Base-by-base conservation (phyloP, 345 rosid species). In the Brassica rapa region DNA sequence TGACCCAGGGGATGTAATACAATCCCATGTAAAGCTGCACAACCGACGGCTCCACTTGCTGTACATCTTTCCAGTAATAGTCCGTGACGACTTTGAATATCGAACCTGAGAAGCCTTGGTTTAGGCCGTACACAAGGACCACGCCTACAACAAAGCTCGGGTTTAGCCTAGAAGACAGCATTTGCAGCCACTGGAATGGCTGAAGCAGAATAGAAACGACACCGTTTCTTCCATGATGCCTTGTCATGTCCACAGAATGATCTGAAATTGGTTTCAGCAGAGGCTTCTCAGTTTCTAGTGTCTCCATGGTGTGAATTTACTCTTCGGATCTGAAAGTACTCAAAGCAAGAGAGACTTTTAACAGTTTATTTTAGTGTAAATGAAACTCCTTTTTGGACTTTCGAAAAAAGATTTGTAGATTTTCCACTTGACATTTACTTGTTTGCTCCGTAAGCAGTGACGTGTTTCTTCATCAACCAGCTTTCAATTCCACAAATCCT, bases 1-100 rank as follows among this genome's bases (percentile, higher is more conserved):
- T 79, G 69, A 91, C 68, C 94, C 94, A 92, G 15, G 96, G 96
- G 35, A 90, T 85, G 80, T 88, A 90, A 80, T 90, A 92, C 10
- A 90, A 46, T 23, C 96, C 94, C 30, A 83, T 82, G 85, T 88
- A 92, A 49, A 92, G 76, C 80, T 90, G 97, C 69, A 92, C 90
- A 67, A 73, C 69, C 0, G 97, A 89, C 37, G 97, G 97, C 81
- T 90, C 86, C 30, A 92, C 84, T 74, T 82, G 84, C 76, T 89
- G 96, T 16, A 90, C 92, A 75, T 90, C 94, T 84, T 91, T 89
- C 94, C 92, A 90, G 72, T 90, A 92, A 87, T 84, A 92, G 77
- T 92, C 97, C 1, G 90, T 78, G 70, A 89, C 92, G 0, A 90
- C 91, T 84, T 77, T 92, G 88, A 90, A 92, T 83, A 87, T 75